A percentile compares a stretch with the other conserved stretches of the same genome.
Evolutionary conservation across 306 rosid genomes (phyloP).

Genomic region (Fragaria vesca): DNA sequence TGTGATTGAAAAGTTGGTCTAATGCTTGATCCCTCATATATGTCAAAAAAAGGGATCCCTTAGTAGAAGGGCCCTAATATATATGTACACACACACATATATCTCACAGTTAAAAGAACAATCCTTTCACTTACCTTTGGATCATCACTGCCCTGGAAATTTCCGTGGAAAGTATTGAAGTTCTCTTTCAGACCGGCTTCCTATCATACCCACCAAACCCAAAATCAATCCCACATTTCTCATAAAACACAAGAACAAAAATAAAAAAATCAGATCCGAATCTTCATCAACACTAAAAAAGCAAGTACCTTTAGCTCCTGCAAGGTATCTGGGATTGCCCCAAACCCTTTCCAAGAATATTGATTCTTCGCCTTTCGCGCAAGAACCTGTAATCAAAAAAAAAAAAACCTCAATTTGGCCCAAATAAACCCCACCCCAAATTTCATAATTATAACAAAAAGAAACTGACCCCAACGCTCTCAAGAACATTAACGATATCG

Average conservation of each 20-base stretch:
- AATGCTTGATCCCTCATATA: too few species aligned
- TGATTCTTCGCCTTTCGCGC: conserved; percentile 86
- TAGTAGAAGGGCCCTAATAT: too few species aligned
- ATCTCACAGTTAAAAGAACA: not conserved
- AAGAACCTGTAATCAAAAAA: conserved; percentile 51
- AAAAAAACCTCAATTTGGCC: not conserved
- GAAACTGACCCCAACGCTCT: conserved; percentile 72
- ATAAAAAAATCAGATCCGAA: not conserved
- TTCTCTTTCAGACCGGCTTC: conserved; percentile 63
- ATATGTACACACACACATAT: too few species aligned
- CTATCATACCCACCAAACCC: conserved; percentile 33
- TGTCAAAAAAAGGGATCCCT: too few species aligned
- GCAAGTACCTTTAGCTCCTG: conserved; percentile 60
- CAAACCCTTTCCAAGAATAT: conserved; percentile 83
- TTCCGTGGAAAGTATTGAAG: conserved; percentile 31
- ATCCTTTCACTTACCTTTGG: conserved; percentile 39
- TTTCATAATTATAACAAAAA: not conserved
- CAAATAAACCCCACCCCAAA: not conserved
- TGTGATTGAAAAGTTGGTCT: too few species aligned
- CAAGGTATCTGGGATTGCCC: conserved; percentile 59
- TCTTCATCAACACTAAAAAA: not conserved
- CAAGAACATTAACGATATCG: conserved; percentile 86
- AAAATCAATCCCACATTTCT: not conserved
- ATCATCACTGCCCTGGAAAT: conserved; percentile 34
- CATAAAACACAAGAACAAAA: not conserved